These are phyloP conservation scores for Geotrichum candidum DNA, from an alignment of 1,139 yeast species.

Conservation along the genomic window DNA sequence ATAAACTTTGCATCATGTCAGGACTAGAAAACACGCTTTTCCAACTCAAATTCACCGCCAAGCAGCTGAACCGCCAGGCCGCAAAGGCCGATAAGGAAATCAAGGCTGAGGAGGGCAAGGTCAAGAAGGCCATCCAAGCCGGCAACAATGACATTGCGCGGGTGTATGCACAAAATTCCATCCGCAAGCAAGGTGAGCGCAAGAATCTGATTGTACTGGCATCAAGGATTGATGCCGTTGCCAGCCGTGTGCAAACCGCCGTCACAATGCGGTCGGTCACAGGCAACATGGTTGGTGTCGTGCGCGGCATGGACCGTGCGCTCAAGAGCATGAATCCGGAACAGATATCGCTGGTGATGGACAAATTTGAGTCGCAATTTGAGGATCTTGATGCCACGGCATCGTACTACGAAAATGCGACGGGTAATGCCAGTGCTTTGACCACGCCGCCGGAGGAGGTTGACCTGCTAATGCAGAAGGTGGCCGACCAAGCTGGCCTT, in stretches of 20 bases:
- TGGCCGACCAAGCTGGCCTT: slow-evolving; percentile 96
- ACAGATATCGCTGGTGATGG: slow-evolving; percentile 86
- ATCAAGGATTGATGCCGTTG: slow-evolving; percentile 91
- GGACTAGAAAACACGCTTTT: slow-evolving; percentile 19
- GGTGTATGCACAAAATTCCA: slow-evolving; percentile 92
- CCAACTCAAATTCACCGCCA: slow-evolving; percentile 68
- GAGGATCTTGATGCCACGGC: slow-evolving; percentile 94
- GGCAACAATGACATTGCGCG: slow-evolving; percentile 92
- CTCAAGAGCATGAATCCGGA: slow-evolving; percentile 94
- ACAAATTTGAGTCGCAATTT: slow-evolving; percentile 90
- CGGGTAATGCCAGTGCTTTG: slow-evolving; percentile 81
- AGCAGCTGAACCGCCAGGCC: slow-evolving; percentile 86
- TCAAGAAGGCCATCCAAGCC: slow-evolving; percentile 76
- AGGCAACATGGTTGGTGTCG: slow-evolving; percentile 88
- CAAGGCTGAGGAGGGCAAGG: slow-evolving; percentile 75
- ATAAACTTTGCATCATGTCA: slow-evolving; percentile 9
- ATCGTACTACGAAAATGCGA: slow-evolving; percentile 85
- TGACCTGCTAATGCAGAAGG: slow-evolving; percentile 81
- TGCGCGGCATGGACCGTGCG: slow-evolving; percentile 94
- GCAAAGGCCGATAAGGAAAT: slow-evolving; percentile 88
- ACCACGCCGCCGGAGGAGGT: slow-evolving; percentile 95
- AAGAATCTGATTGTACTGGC: slow-evolving; percentile 76
- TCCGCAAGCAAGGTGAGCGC: slow-evolving; percentile 83
- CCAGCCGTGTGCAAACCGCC: slow-evolving; percentile 93
- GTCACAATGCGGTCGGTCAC: slow-evolving; percentile 94